Evolutionary conservation across 208 protist genomes (phyloP).

Genomic region (Entamoeba invadens): DNA sequence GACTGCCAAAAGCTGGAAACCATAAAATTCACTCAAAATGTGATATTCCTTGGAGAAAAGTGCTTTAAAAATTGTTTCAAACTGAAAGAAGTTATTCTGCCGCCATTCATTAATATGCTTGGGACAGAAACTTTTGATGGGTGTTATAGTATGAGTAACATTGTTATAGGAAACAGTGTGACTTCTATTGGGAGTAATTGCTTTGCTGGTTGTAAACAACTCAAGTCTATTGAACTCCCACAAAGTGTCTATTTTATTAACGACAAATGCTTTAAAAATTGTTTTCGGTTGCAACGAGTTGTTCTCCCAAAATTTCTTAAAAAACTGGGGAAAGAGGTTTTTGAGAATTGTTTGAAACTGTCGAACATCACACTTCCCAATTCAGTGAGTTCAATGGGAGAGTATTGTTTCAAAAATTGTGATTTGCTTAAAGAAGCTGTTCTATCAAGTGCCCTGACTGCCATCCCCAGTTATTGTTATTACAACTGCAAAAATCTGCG

Average conservation of each 20-base stretch:
- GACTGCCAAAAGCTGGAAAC: neutral
- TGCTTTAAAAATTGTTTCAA: neutral
- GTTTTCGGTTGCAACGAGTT: neutral
- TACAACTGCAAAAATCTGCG: neutral
- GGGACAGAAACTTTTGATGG: neutral
- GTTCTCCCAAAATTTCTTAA: neutral
- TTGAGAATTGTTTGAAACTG: neutral
- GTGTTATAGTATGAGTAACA: neutral
- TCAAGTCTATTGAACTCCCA: neutral
- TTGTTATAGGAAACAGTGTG: neutral
- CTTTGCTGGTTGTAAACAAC: neutral
- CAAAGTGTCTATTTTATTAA: neutral
- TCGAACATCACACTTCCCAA: neutral
- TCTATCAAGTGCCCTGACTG: neutral
- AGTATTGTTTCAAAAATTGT: neutral
- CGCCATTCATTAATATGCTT: neutral
- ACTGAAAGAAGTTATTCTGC: neutral
- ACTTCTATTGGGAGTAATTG: neutral
- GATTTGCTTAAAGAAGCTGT: neutral
- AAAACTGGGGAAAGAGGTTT: neutral
- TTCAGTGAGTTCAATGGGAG: neutral
- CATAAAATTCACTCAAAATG: neutral
- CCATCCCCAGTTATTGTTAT: neutral
- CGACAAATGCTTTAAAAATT: neutral
- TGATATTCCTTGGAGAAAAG: neutral